These are phyloP conservation scores for Phytophthora sp. DNA, from an alignment of 352 stramenopile species.

Conservation along the genomic window DNA sequence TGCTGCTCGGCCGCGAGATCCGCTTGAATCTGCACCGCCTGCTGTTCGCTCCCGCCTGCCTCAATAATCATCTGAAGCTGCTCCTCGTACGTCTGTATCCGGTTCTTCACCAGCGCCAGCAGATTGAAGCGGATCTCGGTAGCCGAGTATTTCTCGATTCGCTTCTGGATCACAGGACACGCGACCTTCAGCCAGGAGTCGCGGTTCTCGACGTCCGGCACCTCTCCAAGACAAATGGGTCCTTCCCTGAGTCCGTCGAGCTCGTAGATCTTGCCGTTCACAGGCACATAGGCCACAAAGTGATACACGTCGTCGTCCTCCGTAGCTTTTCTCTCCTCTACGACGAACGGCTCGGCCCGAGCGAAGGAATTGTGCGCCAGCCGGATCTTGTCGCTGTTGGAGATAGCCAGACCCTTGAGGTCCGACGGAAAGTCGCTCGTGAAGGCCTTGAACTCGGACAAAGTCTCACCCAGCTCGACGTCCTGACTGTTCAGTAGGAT, in stretches of 20 bases:
- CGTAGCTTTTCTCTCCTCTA: conserved; percentile 75
- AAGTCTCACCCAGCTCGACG: conserved; percentile 68
- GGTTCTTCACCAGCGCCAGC: conserved; percentile 91
- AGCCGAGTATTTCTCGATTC: conserved; percentile 91
- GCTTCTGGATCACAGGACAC: conserved; percentile 91
- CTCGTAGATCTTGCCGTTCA: conserved; percentile 93
- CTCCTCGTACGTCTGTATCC: conserved; percentile 62
- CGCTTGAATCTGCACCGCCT: conserved; percentile 54
- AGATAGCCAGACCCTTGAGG: conserved; percentile 86
- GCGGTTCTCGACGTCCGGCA: conserved; percentile 27
- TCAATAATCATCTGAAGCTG: conserved; percentile 49
- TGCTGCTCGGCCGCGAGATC: conserved; percentile 58
- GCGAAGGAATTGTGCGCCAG: conserved; percentile 87
- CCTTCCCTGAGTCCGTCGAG: conserved; percentile 94
- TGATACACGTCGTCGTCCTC: conserved; percentile 96
- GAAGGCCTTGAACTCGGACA: conserved; percentile 84
- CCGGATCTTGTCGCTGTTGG: conserved; percentile 88
- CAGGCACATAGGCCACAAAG: conserved; percentile 96
- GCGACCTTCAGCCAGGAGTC: conserved; percentile 91
- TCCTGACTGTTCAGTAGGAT: conserved; percentile 93
- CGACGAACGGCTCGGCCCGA: conserved; percentile 79
- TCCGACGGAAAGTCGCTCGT: conserved; percentile 78
- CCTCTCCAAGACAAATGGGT: conserved; percentile 88
- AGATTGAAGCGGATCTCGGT: conserved; percentile 98
- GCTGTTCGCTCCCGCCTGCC: conserved; percentile 40